phyloP scores from a whole-genome alignment of 345 rosid species.

The Syzygium grande region DNA sequence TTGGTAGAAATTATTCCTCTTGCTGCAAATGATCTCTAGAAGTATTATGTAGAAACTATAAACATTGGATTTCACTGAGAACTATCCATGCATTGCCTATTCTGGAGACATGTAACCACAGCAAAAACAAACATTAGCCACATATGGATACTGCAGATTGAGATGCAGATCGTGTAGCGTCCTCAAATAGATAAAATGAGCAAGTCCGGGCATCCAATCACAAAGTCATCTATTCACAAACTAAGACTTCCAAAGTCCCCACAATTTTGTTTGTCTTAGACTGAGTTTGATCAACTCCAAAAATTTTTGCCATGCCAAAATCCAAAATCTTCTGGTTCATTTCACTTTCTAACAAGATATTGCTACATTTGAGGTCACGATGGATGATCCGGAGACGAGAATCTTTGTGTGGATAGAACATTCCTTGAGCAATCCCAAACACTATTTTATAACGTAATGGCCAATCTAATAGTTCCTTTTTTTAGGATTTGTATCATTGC shows the following conservation, averaged over 20 bases:
- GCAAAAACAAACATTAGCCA: too few species aligned
- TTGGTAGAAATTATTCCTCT: too few species aligned
- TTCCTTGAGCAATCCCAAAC: fast-evolving
- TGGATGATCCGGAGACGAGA: background rate
- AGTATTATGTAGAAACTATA: too few species aligned
- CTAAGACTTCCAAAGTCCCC: background rate
- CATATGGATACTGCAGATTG: background rate
- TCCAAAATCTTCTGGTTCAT: background rate
- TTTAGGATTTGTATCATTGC: too few species aligned
- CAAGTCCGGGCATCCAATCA: background rate
- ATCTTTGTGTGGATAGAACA: background rate
- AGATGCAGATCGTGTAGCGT: fast-evolving
- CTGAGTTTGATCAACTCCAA: too few species aligned
- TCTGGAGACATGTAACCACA: too few species aligned
- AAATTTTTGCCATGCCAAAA: background rate
- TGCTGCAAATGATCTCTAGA: too few species aligned
- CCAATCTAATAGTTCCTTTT: background rate
- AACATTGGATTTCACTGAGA: too few species aligned
- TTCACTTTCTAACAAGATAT: background rate
- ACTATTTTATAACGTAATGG: too few species aligned
- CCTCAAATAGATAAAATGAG: background rate
- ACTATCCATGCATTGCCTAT: too few species aligned
- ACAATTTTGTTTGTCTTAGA: background rate
- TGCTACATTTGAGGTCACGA: background rate
- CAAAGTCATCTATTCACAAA: background rate